Base-by-base conservation (phyloP, 1,139 yeast genomes). In the Taphrina confusa region DNA sequence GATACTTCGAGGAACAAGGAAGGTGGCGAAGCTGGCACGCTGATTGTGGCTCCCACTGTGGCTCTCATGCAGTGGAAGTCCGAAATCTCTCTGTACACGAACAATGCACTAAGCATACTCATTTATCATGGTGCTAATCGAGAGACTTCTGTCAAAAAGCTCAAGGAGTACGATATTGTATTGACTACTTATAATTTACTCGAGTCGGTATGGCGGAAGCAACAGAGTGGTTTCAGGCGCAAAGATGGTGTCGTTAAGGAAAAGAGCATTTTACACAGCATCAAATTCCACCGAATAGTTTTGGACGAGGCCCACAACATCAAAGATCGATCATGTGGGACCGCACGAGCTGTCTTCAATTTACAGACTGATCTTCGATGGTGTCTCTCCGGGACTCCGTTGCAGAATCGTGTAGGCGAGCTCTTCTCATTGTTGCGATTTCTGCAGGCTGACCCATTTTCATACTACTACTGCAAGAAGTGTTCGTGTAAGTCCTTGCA, bases 61-160 rank as follows among this genome's bases (percentile, higher is more conserved):
- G 98, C 98, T 0, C 76, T 92, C 60, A 88, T 94, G 87, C 99
- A 92, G 71, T 92, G 99, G 99, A 87, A 85, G 69, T 83, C 86
- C 68, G 99, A 92, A 74, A 92, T 92, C 54, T 88, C 84, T 63
- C 81, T 81, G 57, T 96, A 92, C 70, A 85, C 97, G 0, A 80
- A 81, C 34, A 89, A 86, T 8, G 75, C 75, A 39, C 74, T 92
- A 64, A 82, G 80, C 61, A 88, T 85, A 3, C 80, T 82, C 25
- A 74, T 91, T 1, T 92, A 80, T 71, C 97, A 92, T 73, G 99
- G 98, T 2, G 84, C 91, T 0, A 85, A 84, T 66, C 85, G 6
- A 77, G 47, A 55, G 18, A 76, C 45, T 76, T 67, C 80, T 57
- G 70, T 77, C 0, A 77, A 79, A 9, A 90, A 83, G 62, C 73